Base-by-base conservation (phyloP, 352 stramenopile genomes). In the Phytophthora nicotianae region DNA sequence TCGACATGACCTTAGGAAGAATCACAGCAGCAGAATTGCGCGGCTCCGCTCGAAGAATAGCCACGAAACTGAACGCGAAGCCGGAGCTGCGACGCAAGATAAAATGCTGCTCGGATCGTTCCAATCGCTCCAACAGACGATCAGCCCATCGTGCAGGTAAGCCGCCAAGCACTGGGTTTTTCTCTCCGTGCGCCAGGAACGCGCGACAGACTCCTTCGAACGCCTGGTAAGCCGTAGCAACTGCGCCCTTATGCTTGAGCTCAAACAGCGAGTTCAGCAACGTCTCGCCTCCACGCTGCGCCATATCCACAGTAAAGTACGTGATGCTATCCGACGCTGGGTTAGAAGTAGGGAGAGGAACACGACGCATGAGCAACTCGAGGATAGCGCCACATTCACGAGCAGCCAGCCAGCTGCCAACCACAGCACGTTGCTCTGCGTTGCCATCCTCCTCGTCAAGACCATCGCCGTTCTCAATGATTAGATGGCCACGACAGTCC, bases 31-130 rank as follows among this genome's bases (percentile, higher is more conserved):
- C 80, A 19, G 83, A 79, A 57, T 94, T 91, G 24, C 90, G 83
- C 14, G 90, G 90, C 52, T 97, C 90, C 20, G 90, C 78, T 21
- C 88, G 85, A 48, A 96, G 72, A 35, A 97, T 90, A 2, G 90
- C 85, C 16, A 96, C 76, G 33, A 97, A 97, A 35, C 85, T 89
- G 68, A 86, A 93, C 3, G 90, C 90, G 63, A 97, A 96, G 2
- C 90, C 90, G 5, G 85, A 93, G 64, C 83, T 95, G 9, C 89
- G 82, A 21, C 90, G 81, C 58, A 97, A 66, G 33, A 97, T 88
- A 40, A 97, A 97, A 50, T 95, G 84, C 60, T 97, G 86, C 56
- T 89, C 77, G 3, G 83, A 87, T 5, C 72, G 74, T 57, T 93
- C 82, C 6, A 97, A 69, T 8, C 88, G 85, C 13, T 86, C 63